Percentiles rank a stretch among this genome's conserved stretches.
phyloP scores from a whole-genome alignment of 768 basidiomycete genomes.

The Tylopilus subfusipes region DNA sequence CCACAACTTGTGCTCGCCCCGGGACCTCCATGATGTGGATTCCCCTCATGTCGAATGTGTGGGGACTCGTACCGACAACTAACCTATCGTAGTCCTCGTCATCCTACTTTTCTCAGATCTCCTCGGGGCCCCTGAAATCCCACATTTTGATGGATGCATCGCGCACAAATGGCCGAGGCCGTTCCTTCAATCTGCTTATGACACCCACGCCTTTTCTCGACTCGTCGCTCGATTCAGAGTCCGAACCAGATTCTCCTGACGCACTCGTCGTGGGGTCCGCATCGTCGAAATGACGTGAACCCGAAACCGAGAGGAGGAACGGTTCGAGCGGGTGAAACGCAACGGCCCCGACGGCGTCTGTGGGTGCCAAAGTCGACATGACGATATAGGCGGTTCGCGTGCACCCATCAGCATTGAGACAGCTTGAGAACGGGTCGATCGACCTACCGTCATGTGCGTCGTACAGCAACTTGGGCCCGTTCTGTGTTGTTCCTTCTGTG shows the following conservation, averaged over 20 bases:
- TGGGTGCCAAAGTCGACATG: neutral
- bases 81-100: neutral
- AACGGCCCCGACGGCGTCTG: slow-evolving; percentile 74
- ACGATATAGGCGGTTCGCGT: neutral
- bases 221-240: slow-evolving; percentile 15
- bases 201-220: neutral
- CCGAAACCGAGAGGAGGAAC: slow-evolving; percentile 61
- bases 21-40: no score
- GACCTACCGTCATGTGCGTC: slow-evolving; percentile 55
- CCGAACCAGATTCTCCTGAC: slow-evolving; percentile 12
- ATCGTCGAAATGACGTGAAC: slow-evolving; percentile 67
- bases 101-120: neutral
- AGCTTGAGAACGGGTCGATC: neutral
- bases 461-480: slow-evolving; percentile 37
- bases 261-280: neutral
- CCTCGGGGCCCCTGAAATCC: slow-evolving; percentile 11
- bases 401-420: neutral
- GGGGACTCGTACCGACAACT: neutral
- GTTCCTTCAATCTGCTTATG: slow-evolving; percentile 8
- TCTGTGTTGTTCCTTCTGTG: slow-evolving; percentile 10
- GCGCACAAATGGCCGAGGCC: slow-evolving; percentile 17
- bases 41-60: no score
- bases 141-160: slow-evolving; percentile 31
- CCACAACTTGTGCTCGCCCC: no score
- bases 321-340: slow-evolving; percentile 67